Conservation (phyloP, 371 early-diverging fungal species). For the Lichtheimia ornata region DNA sequence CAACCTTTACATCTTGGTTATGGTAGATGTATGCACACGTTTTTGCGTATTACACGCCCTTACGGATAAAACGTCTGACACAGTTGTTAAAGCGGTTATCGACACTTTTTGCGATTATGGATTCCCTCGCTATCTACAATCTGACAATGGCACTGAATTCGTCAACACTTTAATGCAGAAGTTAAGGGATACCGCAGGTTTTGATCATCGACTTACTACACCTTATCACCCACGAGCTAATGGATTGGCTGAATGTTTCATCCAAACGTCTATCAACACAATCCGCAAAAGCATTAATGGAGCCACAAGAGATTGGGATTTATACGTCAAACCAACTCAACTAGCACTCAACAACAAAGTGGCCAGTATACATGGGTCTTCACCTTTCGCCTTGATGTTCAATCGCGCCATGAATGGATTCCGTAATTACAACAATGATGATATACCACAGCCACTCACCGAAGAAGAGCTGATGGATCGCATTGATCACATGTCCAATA, state of each 20-base stretch:
- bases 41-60: constrained; percentile 21
- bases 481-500: constrained; percentile 14
- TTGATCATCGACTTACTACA: constrained; percentile 9
- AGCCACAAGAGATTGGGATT: constrained; percentile 4
- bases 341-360: constrained; percentile 4
- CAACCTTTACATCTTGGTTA: constrained; percentile 18
- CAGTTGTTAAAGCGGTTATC: constrained; percentile 15
- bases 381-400: constrained; percentile 21
- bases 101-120: constrained; percentile 21
- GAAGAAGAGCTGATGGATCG: background rate
- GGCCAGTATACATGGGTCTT: constrained; percentile 1
- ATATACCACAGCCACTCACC: too few species aligned
- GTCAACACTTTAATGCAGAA: constrained; percentile 16
- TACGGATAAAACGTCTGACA: constrained; percentile 14
- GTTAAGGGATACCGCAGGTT: background rate
- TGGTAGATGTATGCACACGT: constrained; percentile 26
- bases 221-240: constrained; percentile 4
- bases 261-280: constrained; percentile 12
- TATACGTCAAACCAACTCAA: constrained; percentile 4
- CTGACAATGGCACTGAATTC: constrained; percentile 27
- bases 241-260: constrained; percentile 1
- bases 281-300: background rate
- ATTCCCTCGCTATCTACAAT: constrained; percentile 22
- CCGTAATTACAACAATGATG: background rate
- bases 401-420: constrained; percentile 17